Base-by-base conservation (phyloP, 139 green algal species). In the Ostreobium quekettii region DNA sequence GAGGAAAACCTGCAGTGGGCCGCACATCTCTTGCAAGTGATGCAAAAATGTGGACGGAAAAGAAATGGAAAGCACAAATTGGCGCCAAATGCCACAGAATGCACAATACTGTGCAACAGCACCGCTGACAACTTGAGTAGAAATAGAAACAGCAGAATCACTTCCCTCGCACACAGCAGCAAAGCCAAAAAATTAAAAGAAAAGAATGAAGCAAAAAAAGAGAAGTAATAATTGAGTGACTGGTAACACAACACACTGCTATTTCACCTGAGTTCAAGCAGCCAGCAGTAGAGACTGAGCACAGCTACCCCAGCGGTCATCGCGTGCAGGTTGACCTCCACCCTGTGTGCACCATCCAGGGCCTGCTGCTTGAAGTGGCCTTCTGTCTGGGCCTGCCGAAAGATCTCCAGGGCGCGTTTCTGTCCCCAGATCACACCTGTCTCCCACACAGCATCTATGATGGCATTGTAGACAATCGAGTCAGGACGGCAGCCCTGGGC, bases 381-480 rank as follows among this genome's bases (percentile, higher is more conserved):
- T 58, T 86, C 72, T 1, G 53, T 49, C 11, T 79, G 30, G 3
- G 86, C 82, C 2, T 42, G 35, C 36, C 74, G 59, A 66, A 76
- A 74, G 24, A 84, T 67, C 3, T 19, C 46, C 19, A 66, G 60
- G n/a, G 83, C 85, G 48, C 75, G 70, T 24, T 69, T 71, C 72
- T 91, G 85, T 19, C 83, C 87, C 81, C 81, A 87, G 26, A 86
- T 79, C 30, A 91, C 78, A 11, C 87, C 87, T 32, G 87, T 93
- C 75, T 93, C 81, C 85, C 85, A 94, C 39, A 94, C 71, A 29
- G 82, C 76, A 58, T 94, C 86, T 36, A 93, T 86, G 46, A 94
- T 85, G 2, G 87, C 85, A 64, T 95, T 91, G 78, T 87, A 95
- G 37, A 95, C 82, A 32, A 95, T 93, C 3, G 80, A 72, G 74